Conservation (phyloP, 805 yeast genomes). For the Ogataea pilisensis region DNA sequence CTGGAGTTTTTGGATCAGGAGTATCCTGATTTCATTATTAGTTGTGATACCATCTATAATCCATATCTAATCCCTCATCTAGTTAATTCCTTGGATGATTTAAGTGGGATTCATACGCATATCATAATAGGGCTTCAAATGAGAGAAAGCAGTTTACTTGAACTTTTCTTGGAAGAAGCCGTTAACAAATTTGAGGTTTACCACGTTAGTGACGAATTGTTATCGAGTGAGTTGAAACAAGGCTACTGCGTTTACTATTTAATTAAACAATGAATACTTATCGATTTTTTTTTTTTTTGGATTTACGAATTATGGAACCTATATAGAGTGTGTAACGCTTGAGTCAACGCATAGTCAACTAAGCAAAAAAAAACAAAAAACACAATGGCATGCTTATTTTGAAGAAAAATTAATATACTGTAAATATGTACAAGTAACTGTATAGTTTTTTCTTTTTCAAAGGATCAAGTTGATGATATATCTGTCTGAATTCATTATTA, state of each 20-base stretch:
- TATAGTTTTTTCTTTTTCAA: background rate
- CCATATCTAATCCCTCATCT: conserved; percentile 52
- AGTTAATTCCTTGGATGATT: conserved; percentile 36
- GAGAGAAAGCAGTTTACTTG: conserved; percentile 48
- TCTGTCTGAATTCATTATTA: background rate
- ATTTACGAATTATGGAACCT: background rate
- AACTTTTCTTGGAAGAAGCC: conserved; percentile 38
- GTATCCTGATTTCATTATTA: conserved; percentile 46
- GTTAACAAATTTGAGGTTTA: conserved; percentile 33
- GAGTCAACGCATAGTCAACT: no score
- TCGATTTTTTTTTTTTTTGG: background rate
- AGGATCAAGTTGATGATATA: background rate
- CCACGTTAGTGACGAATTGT: conserved; percentile 28
- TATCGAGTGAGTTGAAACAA: conserved; percentile 30
- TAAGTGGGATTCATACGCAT: conserved; percentile 34
- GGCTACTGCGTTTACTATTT: conserved; percentile 47
- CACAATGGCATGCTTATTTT: no score
- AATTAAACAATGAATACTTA: conserved; percentile 1
- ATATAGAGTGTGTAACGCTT: no score
- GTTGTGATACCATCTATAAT: conserved; percentile 66
- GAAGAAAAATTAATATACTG: no score
- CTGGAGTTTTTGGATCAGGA: conserved; percentile 2
- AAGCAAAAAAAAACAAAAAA: no score
- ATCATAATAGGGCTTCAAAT: conserved; percentile 49
- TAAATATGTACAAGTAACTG: background rate